phyloP scores from a whole-genome alignment of 441 rosid genomes.

The Lepidium campestre region DNA sequence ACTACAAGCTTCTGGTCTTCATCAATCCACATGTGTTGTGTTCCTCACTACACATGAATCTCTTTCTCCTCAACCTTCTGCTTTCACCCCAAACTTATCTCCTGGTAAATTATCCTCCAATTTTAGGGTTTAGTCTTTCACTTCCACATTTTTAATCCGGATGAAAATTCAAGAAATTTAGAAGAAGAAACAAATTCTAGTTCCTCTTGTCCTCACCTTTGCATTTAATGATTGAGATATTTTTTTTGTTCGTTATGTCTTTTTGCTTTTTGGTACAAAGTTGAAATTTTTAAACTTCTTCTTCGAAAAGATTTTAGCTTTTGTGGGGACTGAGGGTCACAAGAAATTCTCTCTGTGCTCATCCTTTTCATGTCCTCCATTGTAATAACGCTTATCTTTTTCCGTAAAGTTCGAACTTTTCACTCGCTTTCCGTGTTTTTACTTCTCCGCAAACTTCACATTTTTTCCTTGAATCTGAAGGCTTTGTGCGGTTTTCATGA shows the following conservation, averaged over 20 bases:
- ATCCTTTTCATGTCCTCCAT: neutral
- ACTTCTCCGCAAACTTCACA: neutral
- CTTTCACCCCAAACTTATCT: constrained; percentile 52
- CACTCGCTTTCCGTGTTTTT: neutral
- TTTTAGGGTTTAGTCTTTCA: constrained; percentile 2
- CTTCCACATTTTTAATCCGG: neutral
- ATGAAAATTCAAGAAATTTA: neutral
- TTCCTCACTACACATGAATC: constrained; percentile 32
- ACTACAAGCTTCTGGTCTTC: constrained; percentile 30
- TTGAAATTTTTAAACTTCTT: neutral
- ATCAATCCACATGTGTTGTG: constrained; percentile 37
- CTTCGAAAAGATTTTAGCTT: constrained; percentile 12
- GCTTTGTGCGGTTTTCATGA: neutral
- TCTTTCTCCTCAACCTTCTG: constrained; percentile 36
- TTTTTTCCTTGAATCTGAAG: constrained; percentile 9
- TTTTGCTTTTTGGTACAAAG: constrained; percentile 12
- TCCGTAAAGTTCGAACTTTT: constrained; percentile 7
- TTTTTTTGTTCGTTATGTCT: neutral
- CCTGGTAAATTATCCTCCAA: constrained; percentile 47
- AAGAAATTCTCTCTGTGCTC: neutral
- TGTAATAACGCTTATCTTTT: neutral
- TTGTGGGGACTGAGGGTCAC: constrained; percentile 11
- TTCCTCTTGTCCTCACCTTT: neutral
- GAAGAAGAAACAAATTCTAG: neutral
- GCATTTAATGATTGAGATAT: neutral